phyloP scores from a whole-genome alignment of 495 filamentous ascomycete species.

The Pseudoneurospora amorphoporcata region DNA sequence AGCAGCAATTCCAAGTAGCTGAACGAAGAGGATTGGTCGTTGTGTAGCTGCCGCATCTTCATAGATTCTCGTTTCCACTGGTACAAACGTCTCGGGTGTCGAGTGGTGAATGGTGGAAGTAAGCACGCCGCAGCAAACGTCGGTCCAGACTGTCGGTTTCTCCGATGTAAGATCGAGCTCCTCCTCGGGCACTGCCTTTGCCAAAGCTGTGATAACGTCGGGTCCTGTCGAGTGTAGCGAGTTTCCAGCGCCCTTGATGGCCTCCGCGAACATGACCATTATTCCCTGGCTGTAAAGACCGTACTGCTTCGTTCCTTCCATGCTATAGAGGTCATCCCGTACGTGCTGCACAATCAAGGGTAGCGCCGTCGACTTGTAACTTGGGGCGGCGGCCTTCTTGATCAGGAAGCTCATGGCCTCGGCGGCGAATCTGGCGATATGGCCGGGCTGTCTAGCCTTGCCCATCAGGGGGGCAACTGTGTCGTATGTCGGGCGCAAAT shows the following conservation, averaged over 20 bases:
- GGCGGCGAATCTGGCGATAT: constrained; percentile 83
- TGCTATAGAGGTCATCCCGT: constrained; percentile 51
- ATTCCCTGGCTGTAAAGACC: constrained; percentile 70
- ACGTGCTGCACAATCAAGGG: constrained; percentile 57
- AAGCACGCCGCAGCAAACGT: constrained; percentile 63
- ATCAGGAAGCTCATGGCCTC: constrained; percentile 92
- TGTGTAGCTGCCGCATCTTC: constrained; percentile 28
- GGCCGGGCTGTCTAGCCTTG: constrained; percentile 65
- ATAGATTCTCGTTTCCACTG: constrained; percentile 48
- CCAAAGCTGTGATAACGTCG: constrained; percentile 55
- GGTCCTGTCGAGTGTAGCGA: constrained; percentile 71
- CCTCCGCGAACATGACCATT: constrained; percentile 82
- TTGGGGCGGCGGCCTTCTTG: constrained; percentile 69
- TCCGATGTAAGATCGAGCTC: constrained; percentile 35
- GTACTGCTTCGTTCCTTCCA: constrained; percentile 39
- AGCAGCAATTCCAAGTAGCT: constrained; percentile 55
- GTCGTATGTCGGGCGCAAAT: constrained; percentile 72
- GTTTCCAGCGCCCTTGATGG: constrained; percentile 71
- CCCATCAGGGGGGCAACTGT: constrained; percentile 81
- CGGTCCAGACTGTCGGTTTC: constrained; percentile 33
- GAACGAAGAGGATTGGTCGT: constrained; percentile 42
- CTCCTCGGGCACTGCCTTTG: constrained; percentile 40
- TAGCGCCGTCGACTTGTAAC: constrained; percentile 64
- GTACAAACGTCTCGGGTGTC: constrained; percentile 53
- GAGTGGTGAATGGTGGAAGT: constrained; percentile 76